These are phyloP conservation scores for Epichloe typhina DNA, from an alignment of 2,329 filamentous ascomycete genomes.

Conservation along the genomic window DNA sequence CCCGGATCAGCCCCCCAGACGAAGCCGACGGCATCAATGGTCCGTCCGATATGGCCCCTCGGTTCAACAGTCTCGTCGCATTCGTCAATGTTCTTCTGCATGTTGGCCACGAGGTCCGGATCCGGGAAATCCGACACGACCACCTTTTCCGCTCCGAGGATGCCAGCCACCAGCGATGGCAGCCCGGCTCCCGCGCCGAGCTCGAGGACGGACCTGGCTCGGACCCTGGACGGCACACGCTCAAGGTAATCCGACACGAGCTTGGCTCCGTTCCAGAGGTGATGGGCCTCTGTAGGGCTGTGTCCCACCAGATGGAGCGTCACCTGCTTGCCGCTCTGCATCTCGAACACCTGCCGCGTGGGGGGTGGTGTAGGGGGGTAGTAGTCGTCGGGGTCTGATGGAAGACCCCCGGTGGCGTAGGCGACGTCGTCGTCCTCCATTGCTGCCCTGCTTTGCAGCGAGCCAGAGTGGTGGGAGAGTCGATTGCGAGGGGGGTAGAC, in stretches of 20 bases:
- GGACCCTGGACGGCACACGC: conserved; percentile 48
- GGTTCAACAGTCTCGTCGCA: conserved; percentile 27
- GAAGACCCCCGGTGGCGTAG: conserved; percentile 34
- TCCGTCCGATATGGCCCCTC: conserved; percentile 16
- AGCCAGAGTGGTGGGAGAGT: background rate
- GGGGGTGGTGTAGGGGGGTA: conserved; percentile 69
- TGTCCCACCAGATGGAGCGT: conserved; percentile 71
- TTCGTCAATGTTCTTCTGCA: conserved; percentile 60
- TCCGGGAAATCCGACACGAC: conserved; percentile 88
- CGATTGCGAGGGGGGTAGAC: too few relatives aligned
- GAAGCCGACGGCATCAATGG: conserved; percentile 54
- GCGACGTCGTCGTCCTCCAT: conserved; percentile 20
- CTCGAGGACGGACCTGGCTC: conserved; percentile 62
- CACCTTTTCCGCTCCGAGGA: conserved; percentile 55
- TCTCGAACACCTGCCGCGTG: conserved; percentile 57
- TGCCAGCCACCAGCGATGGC: conserved; percentile 63
- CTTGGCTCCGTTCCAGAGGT: conserved; percentile 82
- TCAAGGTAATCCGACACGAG: conserved; percentile 71
- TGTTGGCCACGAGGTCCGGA: conserved; percentile 64
- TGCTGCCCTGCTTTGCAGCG: background rate
- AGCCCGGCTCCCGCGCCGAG: conserved; percentile 81
- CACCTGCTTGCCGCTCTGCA: conserved; percentile 51
- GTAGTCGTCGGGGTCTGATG: conserved; percentile 59
- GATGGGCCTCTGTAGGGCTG: conserved; percentile 80
- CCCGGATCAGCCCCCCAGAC: conserved; percentile 69